Base-by-base conservation (phyloP, 2,329 filamentous ascomycete species). In the Blumeria graminis region DNA sequence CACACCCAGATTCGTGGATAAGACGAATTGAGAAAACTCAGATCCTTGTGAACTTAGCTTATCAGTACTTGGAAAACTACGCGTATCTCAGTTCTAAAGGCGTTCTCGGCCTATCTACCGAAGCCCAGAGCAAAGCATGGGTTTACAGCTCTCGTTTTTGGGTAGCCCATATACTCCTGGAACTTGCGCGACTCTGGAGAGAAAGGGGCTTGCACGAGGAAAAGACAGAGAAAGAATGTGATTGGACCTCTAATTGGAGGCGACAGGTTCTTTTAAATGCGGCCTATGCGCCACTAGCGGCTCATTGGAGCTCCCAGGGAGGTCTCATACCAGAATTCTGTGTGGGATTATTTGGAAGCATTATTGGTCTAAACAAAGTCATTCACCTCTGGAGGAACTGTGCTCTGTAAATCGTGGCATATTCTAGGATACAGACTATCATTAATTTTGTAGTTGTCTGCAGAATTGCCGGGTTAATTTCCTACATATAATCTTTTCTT, bases 11-110 rank as follows among this genome's bases (percentile, higher is more conserved):
- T 63, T 66, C 63, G 2, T 61, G 70, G 50, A 69, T 73, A 60
- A 72, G 69, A 61, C 60, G 65, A 16, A 70, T 94, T 50, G 77
- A 78, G 22, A 82, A 80, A 68, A 71, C 76, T 6, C 84, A 92
- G 67, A 77, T 94, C 18, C 60, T 74, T 10, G 74, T 78, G 10
- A 84, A 84, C 67, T 69, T 83, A 9, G 66, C 71, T 9, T 94
- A 84, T 71, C 88, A 95, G 69, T 70, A 77, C 1, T 74, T 90
- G 43, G 92, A 98, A 72, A 95, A 94, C 69, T 75, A 76, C 41
- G 84, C 84, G 14, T 94, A 84, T 71, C 75, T 96, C 39, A 75
- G 80, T 3, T 72, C 74, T 58, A 88, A 88, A 67, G 81, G 82
- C 18, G 76, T 93, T 3, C 66, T 94, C 55, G 73, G 70, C 14